Evolutionary conservation across 768 basidiomycete genomes (phyloP).

Genomic region (Leccinum boreale): DNA sequence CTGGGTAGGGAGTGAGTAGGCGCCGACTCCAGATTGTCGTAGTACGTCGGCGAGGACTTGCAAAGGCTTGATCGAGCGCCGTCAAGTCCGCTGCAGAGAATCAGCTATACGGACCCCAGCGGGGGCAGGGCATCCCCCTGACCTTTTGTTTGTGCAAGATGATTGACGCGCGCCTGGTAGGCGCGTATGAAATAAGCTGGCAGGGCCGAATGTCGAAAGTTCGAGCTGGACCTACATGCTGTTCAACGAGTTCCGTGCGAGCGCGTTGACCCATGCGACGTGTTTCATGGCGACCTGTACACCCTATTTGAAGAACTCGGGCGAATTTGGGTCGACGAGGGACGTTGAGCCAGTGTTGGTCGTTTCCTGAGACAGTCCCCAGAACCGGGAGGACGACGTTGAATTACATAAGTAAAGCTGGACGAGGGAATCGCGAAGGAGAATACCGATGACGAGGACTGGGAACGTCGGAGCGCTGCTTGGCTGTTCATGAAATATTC

Average conservation of each 20-base stretch:
- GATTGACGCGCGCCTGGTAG: slow-evolving; percentile 50
- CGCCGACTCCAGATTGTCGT: slow-evolving; percentile 45
- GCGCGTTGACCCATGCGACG: slow-evolving; percentile 45
- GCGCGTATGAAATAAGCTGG: slow-evolving; percentile 26
- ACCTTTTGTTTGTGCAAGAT: slow-evolving; percentile 55
- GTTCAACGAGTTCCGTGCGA: slow-evolving; percentile 41
- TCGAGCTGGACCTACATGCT: slow-evolving; percentile 28
- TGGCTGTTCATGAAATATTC: too few species aligned
- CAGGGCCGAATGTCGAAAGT: too few species aligned
- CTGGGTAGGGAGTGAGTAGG: slow-evolving; percentile 48
- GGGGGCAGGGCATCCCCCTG: not conserved
- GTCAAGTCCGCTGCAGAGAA: slow-evolving; percentile 30
- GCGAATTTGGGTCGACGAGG: slow-evolving; percentile 52
- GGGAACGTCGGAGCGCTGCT: slow-evolving; percentile 7
- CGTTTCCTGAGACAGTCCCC: slow-evolving; percentile 31
- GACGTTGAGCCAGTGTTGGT: slow-evolving; percentile 2
- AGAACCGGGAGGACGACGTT: slow-evolving; percentile 12
- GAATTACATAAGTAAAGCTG: not conserved
- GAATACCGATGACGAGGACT: slow-evolving; percentile 13
- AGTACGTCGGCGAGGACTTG: too few species aligned
- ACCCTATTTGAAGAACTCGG: slow-evolving; percentile 61
- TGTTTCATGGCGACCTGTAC: slow-evolving; percentile 46
- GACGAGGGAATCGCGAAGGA: slow-evolving; percentile 19
- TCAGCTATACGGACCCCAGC: too few species aligned
- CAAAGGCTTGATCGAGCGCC: too few species aligned